Evolutionary conservation across 805 yeast genomes (phyloP), one percentile per base, ranked within the genome.

Genomic region (Wickerhamomyces canadensis): DNA sequence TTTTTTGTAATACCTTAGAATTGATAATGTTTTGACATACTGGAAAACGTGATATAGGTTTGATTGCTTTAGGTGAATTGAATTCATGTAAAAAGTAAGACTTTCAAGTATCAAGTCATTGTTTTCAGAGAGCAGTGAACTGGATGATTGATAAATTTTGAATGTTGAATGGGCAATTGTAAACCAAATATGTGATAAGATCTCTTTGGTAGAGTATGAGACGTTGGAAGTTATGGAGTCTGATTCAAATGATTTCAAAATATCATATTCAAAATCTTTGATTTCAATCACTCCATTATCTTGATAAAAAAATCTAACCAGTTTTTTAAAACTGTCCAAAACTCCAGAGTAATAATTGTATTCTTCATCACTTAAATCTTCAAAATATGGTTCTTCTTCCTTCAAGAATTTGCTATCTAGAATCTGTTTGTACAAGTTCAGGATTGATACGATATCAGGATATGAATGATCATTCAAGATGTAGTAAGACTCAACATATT

Each of bases 1-100:
- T 8, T 65, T 67, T 17, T 60, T 62, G 13, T 69, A 52, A 14
- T 68, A 58, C 16, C 73, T 60, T 16, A 59, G 52, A 41, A 69
- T 65, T 1, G 80, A 68, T 27, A 76, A 57, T 5, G 64, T 58
- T 33, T 68, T 64, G 1, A 80, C 73, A 51, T 75, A 78, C 37
- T 68, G 67, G 51, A 62, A 71, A 27, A 41, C 21, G 6, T 31
- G 17, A 3, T 24, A 19, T 5, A 36, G 14, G 13, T 33, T 21
- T 6, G 32, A 29, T 29, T 43, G 44, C 16, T 33, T 15, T n/a
- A 47, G 41, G 15, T 24, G 39, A n/a, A 52, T 41, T 6, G 54
- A 43, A 25, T 46, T 47, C 23, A 38, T 36, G 29, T 37, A 41
- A 27, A 29, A 44, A 2, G 29, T 13, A n/a, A 46, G 23, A 3